Percentiles rank a stretch among this genome's conserved stretches.
Conservation (phyloP, 2,329 filamentous ascomycete genomes). For the Colletotrichum sp. region DNA sequence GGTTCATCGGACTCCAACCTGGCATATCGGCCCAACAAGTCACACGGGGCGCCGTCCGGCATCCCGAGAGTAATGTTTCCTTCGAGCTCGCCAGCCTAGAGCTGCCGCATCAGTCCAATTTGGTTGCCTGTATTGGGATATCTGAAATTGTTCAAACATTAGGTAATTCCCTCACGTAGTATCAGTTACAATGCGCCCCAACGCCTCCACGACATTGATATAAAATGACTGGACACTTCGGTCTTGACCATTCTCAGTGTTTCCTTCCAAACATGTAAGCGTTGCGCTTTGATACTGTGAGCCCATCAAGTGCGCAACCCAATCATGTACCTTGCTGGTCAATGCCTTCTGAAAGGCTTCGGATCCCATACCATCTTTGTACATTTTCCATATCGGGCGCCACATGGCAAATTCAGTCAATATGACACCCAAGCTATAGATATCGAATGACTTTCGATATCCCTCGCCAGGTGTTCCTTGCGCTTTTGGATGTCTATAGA, state of each 20-base stretch:
- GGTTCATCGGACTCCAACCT: not conserved
- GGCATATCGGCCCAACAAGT: not conserved
- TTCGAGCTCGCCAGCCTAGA: not conserved
- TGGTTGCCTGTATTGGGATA: not conserved
- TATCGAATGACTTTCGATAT: not conserved
- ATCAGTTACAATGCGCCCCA: not conserved
- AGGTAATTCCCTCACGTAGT: not conserved
- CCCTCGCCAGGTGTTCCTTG: not conserved
- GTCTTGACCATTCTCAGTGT: not conserved
- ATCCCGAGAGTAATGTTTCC: not conserved
- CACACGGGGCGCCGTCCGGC: not conserved
- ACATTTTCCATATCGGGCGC: not conserved
- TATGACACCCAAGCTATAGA: not conserved
- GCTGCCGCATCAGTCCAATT: not conserved
- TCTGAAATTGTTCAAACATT: not conserved
- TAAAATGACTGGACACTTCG: not conserved
- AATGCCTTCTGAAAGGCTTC: not conserved
- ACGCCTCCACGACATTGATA: not conserved
- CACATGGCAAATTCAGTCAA: not conserved
- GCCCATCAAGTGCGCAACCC: not conserved
- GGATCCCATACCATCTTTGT: not conserved
- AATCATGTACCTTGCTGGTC: not conserved
- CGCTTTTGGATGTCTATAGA: not conserved
- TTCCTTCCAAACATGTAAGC: not conserved
- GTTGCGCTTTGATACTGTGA: not conserved